Base-by-base conservation (phyloP, 2,329 filamentous ascomycete genomes). In the Aureobasidium musti region DNA sequence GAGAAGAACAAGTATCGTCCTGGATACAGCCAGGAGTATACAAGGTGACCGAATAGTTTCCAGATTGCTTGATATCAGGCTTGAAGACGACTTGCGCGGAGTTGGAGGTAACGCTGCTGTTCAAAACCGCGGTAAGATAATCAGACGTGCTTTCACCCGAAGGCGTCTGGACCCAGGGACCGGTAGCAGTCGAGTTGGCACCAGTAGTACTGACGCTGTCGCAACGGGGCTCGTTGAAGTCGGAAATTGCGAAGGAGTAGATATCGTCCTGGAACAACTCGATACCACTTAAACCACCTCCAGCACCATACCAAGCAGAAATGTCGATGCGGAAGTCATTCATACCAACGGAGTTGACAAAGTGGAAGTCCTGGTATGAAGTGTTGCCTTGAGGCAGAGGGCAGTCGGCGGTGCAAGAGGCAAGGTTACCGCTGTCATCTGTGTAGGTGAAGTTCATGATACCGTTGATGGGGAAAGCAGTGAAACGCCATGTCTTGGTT, bases 391-490 rank as follows among this genome's bases (percentile, higher is more conserved):
- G 71, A 69, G 90, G 92, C 56, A 99, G 83, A n/a, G 93, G 91
- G 73, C 95, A 99, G 73, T 87, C 84, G 68, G 87, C 89, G 63
- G 93, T 92, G 79, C 95, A 99, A 67, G 85, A 88, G 35, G 81
- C 79, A 65, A 89, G 88, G 60, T 85, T 80, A 30, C 90, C 89
- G 1, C 90, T 45, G 76, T 81, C 28, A 90, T 98, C 92, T 69
- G 88, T 88, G 72, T 95, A 98, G 43, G 92, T 96, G 74, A 99
- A 84, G 78, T 98, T 97, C 88, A 99, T 91, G 76, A 99, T 97
- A 63, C 95, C 95, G 69, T 91, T 89, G 73, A 94, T 87, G 5
- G 94, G 93, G 67, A 94, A 81, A 21, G 92, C 91, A 26, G 91
- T 91, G 75, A 92, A 96, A 67, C 92, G 87, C 80, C 91, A 99